Percentiles rank a stretch among this genome's conserved stretches.
Evolutionary conservation across 441 rosid species (phyloP).

Genomic region (Francoa sonchifolia): DNA sequence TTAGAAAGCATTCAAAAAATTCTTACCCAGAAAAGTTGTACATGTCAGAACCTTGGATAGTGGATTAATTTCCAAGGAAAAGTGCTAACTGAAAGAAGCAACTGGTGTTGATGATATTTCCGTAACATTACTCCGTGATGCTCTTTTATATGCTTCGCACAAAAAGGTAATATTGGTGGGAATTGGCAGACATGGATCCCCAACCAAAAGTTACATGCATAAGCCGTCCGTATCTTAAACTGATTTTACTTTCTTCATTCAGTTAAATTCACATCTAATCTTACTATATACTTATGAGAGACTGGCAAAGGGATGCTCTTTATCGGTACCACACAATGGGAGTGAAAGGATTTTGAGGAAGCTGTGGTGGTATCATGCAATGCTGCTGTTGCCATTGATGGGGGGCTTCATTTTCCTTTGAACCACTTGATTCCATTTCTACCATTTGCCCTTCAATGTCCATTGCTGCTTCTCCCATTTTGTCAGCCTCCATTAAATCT

Average conservation of each 20-base stretch:
- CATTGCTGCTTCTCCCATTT: slow-evolving; percentile 37
- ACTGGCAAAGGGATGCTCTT: neutral
- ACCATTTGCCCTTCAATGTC: slow-evolving; percentile 41
- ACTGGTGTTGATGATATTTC: no score
- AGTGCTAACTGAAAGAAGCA: no score
- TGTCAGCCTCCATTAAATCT: slow-evolving; percentile 39
- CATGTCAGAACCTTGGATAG: no score
- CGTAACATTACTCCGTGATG: no score
- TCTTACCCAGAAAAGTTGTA: no score
- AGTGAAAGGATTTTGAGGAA: slow-evolving; percentile 28
- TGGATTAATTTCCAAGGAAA: no score
- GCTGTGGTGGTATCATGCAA: slow-evolving; percentile 43
- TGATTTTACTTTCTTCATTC: neutral
- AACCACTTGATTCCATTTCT: slow-evolving; percentile 12
- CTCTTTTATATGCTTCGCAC: no score
- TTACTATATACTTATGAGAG: neutral
- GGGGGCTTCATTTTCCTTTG: slow-evolving; percentile 14
- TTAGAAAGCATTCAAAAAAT: no score
- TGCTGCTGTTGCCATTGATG: slow-evolving; percentile 51
- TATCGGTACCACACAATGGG: neutral
- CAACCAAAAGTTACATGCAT: no score
- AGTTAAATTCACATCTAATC: neutral
- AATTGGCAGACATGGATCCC: no score
- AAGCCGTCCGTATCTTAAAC: no score
- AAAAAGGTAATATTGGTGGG: no score